These are phyloP conservation scores for Puccinia coronata DNA, from an alignment of 1,284 basidiomycete species.

Conservation along the genomic window DNA sequence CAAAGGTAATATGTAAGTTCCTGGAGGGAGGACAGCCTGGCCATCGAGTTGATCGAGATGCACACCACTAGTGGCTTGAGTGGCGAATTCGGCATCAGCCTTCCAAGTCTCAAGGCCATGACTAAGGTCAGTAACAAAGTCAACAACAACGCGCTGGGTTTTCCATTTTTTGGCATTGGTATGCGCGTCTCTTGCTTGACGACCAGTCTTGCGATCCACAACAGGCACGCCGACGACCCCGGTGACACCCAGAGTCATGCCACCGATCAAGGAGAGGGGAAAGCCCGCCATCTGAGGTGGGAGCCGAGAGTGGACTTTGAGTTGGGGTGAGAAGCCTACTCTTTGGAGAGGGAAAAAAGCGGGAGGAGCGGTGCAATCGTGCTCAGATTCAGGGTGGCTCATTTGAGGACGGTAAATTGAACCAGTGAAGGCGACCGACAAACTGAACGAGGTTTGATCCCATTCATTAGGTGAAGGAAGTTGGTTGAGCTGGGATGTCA, in stretches of 20 bases:
- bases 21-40: constrained; percentile 54
- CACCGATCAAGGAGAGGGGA: constrained; percentile 51
- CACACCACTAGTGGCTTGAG: constrained; percentile 44
- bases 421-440: constrained; percentile 47
- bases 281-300: constrained; percentile 46
- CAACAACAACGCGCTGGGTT: constrained; percentile 56
- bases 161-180: constrained; percentile 50
- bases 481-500: background rate
- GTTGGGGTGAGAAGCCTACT: constrained; percentile 56
- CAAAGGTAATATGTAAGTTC: constrained; percentile 57
- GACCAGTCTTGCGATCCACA: constrained; percentile 52
- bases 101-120: constrained; percentile 57
- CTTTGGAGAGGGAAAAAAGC: constrained; percentile 58
- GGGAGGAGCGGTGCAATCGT: constrained; percentile 52
- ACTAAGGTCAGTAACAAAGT: constrained; percentile 57
- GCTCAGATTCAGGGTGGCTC: constrained; percentile 9
- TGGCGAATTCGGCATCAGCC: constrained; percentile 54
- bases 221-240: constrained; percentile 56
- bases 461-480: constrained; percentile 12
- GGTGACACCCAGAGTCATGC: constrained; percentile 58
- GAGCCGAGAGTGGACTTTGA: constrained; percentile 53
- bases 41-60: constrained; percentile 50
- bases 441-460: constrained; percentile 48
- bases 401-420: constrained; percentile 42
- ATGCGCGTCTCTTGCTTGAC: constrained; percentile 26